Conservation (phyloP, 2,329 filamentous ascomycete species). For the Ascochyta fabae region DNA sequence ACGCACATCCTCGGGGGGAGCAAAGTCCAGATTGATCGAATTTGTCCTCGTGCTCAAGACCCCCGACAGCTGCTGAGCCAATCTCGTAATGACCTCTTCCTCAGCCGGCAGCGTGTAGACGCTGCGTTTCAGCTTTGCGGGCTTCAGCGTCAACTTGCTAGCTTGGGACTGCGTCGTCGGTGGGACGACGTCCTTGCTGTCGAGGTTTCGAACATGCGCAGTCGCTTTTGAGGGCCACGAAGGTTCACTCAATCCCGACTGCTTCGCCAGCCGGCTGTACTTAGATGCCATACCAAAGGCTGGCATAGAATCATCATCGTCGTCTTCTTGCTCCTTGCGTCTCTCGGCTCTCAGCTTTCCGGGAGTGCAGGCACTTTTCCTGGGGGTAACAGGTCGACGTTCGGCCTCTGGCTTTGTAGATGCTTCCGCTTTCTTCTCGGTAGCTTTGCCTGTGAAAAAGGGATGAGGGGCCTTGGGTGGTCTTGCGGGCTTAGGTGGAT, state of each 20-base stretch:
- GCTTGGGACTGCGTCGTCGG: background rate
- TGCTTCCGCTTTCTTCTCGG: conserved; percentile 26
- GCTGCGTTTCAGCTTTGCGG: conserved; percentile 51
- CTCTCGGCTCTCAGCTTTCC: conserved; percentile 53
- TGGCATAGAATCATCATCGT: conserved; percentile 17
- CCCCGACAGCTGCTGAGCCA: conserved; percentile 29
- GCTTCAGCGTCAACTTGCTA: conserved; percentile 13
- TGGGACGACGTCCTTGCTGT: background rate
- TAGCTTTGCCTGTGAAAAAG: conserved; percentile 69
- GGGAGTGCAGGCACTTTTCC: conserved; percentile 53
- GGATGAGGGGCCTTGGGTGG: conserved; percentile 65
- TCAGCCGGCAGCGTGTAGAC: conserved; percentile 27
- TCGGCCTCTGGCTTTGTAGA: conserved; percentile 22
- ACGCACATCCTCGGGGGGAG: conserved; percentile 34
- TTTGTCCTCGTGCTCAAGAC: background rate
- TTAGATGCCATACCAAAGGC: conserved; percentile 29
- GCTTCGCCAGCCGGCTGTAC: conserved; percentile 55
- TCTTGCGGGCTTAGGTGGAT: conserved; percentile 36
- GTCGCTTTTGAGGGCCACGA: conserved; percentile 74
- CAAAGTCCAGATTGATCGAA: conserved; percentile 17
- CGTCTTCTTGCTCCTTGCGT: conserved; percentile 27
- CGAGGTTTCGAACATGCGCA: conserved; percentile 47
- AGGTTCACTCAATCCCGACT: conserved; percentile 70
- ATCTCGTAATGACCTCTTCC: conserved; percentile 35
- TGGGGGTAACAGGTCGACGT: conserved; percentile 24